Evolutionary conservation across 23 red algal species (phyloP), one percentile per base, ranked within the genome.

Genomic region (Pyropia haitanensis): DNA sequence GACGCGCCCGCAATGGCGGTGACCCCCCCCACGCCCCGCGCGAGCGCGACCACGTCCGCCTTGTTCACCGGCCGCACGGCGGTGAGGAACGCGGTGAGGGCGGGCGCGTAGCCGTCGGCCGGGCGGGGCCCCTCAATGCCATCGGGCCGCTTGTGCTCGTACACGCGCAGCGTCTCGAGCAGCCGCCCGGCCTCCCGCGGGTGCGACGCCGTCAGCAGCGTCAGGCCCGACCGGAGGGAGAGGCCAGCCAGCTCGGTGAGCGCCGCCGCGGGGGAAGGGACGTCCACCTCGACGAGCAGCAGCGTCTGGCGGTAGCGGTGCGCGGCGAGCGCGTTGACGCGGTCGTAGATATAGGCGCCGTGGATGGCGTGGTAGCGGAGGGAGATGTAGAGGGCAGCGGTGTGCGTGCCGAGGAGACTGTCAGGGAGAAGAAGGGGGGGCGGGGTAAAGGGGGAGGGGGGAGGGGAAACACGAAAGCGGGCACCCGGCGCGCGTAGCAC

Each of bases 311-410:
- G 78, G 53, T 82, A 96, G 19, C 46, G 32, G 9, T 64, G 59
- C 1, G 44, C 17, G 16, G 77, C 91, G 1, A 96, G 73, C 32
- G 18, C 25, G 29, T 72, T 68, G 18, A 88, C 61, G 20, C 91
- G 34, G 27, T 84, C 81, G 70, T 96, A 88, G 23, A 96, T 84
- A 28, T 88, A 88, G 5, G 46, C 51, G 17, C 68, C 68, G 29
- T 77, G 46, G 7, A 88, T 51, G 14, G 56, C 68, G 65, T 96
- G 91, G 54, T 71, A 86, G 17, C 79, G 79, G 52, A 96, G 52
- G 4, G 84, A 86, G 18, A 96, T 75, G 54, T 77, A 96, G 4
- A 96, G 57, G 16, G 74, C 91, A 58, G 83, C 77, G 17, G 91
- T 85, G 10, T 86, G 79, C 18, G 67, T 32, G 44, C 91, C 91